Evolutionary conservation across 148 eudicot genomes (phyloP), one percentile per base, ranked within the genome.

Genomic region (Diospyros lotus): DNA sequence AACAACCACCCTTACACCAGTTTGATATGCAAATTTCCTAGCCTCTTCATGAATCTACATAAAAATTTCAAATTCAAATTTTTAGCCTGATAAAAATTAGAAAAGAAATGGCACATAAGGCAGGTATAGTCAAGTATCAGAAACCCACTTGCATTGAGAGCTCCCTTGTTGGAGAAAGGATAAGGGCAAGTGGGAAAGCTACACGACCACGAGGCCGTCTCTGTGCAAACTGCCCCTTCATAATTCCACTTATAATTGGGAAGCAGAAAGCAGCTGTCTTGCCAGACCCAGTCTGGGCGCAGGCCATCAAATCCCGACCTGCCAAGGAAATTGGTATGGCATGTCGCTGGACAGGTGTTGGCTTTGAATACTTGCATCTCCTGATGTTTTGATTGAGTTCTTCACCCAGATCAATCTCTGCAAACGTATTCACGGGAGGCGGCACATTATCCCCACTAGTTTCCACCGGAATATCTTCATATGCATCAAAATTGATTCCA

Each of bases 221-320:
- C 54, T 73, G 79, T 4, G 39, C 81, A 73, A 61, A 79, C 44
- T 86, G 89, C 51, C 62, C 66, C 18, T 61, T 83, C 86, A 86
- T 83, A 53, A 86, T 86, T n/a, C 89, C 89, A 61, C 87, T 79
- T 55, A 86, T 86, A 45, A 86, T 84, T 12, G 89, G 89, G 75
- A 86, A 86, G 75, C 89, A 86, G 73, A 86, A 86, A n/a, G 89
- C 87, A 56, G 87, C 87, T 1, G 87, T 84, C 75, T 81, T 81
- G 11, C 86, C 89, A 58, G 86, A 83, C 60, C 89, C 89, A 42
- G 89, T 86, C 80, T 86, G 89, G 14, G 86, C 89, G 64, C 89
- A 86, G 1, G 89, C 89, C 89, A 86, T 86, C 71, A 86, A 56
- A 77, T 86, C 89, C 42, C 89, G 73, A 3, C 86, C 89, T 1